Conservation (phyloP, 345 rosid genomes). For the Lagerstroemia speciosa region DNA sequence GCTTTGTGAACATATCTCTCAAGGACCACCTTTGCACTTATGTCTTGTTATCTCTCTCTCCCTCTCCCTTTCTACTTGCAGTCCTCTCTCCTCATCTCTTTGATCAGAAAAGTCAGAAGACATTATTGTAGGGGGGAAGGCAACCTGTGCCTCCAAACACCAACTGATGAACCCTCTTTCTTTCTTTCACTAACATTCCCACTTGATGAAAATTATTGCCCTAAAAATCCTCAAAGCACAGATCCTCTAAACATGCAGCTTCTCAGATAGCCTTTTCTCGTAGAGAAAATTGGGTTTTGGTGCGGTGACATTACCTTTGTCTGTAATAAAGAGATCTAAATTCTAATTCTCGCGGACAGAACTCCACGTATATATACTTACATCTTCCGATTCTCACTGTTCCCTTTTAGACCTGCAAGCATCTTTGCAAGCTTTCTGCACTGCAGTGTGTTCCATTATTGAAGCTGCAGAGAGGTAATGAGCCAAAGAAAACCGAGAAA, state of each 20-base stretch:
- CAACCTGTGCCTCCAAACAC: background rate
- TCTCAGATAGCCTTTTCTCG: background rate
- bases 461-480: background rate
- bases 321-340: no score
- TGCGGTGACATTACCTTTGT: no score
- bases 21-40: conserved; percentile 17
- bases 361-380: no score
- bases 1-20: conserved; percentile 15
- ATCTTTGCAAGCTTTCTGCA: no score
- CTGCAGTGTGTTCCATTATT: background rate
- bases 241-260: conserved; percentile 1
- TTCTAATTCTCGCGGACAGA: no score
- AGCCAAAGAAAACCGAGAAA: background rate
- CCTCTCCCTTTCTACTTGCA: background rate
- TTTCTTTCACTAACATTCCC: background rate
- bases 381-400: no score
- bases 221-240: background rate
- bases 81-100: conserved; percentile 1
- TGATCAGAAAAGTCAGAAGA: conserved; percentile 7
- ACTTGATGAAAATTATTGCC: background rate
- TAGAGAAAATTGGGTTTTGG: no score
- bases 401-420: no score
- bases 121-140: background rate
- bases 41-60: background rate
- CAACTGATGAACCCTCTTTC: background rate